These are phyloP conservation scores for Pseudocercospora musae DNA, from an alignment of 2,329 filamentous ascomycete genomes.

Conservation along the genomic window DNA sequence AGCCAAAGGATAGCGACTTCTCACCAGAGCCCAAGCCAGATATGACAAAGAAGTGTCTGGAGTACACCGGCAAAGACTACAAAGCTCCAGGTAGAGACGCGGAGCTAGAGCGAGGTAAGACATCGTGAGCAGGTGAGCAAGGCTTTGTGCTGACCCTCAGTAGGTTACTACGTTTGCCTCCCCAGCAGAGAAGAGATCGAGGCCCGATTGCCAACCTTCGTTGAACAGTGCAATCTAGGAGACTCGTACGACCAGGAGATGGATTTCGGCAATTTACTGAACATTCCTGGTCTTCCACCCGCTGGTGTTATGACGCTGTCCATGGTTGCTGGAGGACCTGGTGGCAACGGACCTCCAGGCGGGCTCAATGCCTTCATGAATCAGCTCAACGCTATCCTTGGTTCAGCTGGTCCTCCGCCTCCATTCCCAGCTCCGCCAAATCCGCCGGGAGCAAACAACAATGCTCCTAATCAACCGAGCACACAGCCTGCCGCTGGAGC, in stretches of 20 bases:
- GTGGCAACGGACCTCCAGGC: background rate
- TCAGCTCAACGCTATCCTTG: background rate
- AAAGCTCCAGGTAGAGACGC: background rate
- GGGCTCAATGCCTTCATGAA: background rate
- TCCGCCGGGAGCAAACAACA: background rate
- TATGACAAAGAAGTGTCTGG: background rate
- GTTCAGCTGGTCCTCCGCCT: background rate
- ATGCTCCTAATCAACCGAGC: background rate
- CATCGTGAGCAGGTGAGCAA: background rate
- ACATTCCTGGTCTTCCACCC: background rate
- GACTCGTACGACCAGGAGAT: slow-evolving; percentile 4
- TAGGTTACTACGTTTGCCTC: slow-evolving; percentile 17
- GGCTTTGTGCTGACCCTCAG: background rate
- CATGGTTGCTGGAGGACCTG: background rate
- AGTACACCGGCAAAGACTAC: slow-evolving; percentile 3
- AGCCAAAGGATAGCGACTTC: background rate
- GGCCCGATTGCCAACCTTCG: slow-evolving; percentile 10
- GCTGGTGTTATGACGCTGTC: background rate
- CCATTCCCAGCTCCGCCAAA: background rate
- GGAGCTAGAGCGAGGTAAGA: background rate
- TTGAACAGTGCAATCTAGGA: slow-evolving; percentile 14
- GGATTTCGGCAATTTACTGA: background rate
- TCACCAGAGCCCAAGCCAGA: background rate
- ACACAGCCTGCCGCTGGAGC: background rate
- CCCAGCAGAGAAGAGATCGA: slow-evolving; percentile 10